Base-by-base conservation (phyloP, 495 filamentous ascomycete genomes). In the Lasiosphaeria hispida region DNA sequence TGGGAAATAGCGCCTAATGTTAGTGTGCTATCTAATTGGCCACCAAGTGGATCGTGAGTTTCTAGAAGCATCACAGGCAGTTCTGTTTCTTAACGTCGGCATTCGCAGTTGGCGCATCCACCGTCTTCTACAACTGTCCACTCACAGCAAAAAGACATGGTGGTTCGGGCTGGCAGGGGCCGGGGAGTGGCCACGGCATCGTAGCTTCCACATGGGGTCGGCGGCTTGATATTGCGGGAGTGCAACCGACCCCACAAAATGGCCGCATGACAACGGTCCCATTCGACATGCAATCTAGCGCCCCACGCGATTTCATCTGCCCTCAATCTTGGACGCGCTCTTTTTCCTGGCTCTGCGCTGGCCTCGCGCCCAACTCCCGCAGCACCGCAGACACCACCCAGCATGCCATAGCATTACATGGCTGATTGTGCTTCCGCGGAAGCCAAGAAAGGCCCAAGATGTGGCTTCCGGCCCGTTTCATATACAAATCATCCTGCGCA, bases 221-320 rank as follows among this genome's bases (percentile, higher is more conserved):
- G 11, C 55, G 61, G 64, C 48, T 62, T 40, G 67, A 62, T 63
- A 67, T 67, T 64, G 54, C 30, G 7, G 39, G 7, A 19, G 38
- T 38, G 55, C 47, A 43, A 10, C 37, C 36, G 52, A 55, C 57
- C 62, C 62, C 62, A 65, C 64, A 60, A 38, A 61, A 19, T 63
- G 54, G 53, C 50, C 55, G 57, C 53, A 58, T 63, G 53, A 62
- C 61, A 10, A 44, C 13, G 9, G 4, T 18, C 49, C 53, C 53
- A 62, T 63, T 65, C 55, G 67, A 61, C 50, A 10, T 40, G 48
- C 58, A 69, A 65, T 69, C 56, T 67, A 47, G 30, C 45, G 49
- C 51, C 53, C 64, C 51, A 59, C 51, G 48, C 40, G 36, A 30
- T 19, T 50, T 63, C 57, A 59, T 62, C 39, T 65, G 13, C 33